These are phyloP conservation scores for Lyophyllum atratum DNA, from an alignment of 768 basidiomycete species.

Conservation along the genomic window DNA sequence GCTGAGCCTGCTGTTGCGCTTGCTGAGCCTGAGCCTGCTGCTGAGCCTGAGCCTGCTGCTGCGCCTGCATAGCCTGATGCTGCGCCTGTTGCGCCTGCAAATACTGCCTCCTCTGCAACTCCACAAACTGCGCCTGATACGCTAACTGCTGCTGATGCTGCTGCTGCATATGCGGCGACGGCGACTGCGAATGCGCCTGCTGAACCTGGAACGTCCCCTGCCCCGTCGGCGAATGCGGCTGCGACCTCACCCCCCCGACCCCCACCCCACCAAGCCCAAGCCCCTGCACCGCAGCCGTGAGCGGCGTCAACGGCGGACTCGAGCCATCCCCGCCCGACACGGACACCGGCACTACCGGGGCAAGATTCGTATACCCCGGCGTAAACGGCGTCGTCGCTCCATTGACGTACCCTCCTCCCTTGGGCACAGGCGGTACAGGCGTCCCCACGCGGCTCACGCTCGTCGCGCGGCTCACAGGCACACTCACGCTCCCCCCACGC, in stretches of 20 bases:
- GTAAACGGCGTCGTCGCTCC: conserved; percentile 20
- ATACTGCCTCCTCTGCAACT: conserved; percentile 29
- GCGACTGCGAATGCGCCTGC: conserved; percentile 15
- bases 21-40: conserved; percentile 18
- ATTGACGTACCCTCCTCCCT: background rate
- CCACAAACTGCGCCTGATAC: conserved; percentile 24
- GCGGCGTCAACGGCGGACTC: conserved; percentile 22
- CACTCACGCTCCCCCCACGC: conserved; percentile 27
- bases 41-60: conserved; percentile 20
- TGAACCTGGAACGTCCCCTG: background rate
- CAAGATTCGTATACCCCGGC: conserved; percentile 18
- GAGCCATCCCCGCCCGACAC: background rate
- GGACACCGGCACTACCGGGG: background rate
- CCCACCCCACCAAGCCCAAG: conserved; percentile 24
- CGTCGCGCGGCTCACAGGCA: conserved; percentile 36
- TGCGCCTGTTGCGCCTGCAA: conserved; percentile 28
- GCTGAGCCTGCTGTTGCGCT: conserved; percentile 28
- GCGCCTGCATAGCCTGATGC: conserved; percentile 25
- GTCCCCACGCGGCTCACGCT: conserved; percentile 38
- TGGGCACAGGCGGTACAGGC: conserved; percentile 17
- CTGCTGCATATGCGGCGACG: background rate
- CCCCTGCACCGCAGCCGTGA: conserved; percentile 26
- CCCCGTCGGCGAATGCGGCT: conserved; percentile 35
- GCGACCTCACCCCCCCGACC: conserved; percentile 24
- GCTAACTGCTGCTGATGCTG: conserved; percentile 19